Conservation (phyloP, 2,329 filamentous ascomycete genomes). For the Curvularia verruculosa region DNA sequence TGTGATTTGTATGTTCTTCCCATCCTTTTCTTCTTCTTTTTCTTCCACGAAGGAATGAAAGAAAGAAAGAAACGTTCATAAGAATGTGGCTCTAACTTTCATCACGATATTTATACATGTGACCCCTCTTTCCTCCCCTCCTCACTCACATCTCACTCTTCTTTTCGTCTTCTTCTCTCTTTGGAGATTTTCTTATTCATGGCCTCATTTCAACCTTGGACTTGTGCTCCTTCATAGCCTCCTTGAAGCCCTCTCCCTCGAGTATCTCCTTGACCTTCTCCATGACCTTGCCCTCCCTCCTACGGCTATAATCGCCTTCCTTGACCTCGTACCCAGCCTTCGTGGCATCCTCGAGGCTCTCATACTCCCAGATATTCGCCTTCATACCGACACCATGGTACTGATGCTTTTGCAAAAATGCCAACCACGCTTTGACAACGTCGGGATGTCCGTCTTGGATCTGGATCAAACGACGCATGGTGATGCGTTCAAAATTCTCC, state of each 20-base stretch:
- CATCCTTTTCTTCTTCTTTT: not conserved
- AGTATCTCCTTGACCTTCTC: constrained; percentile 47
- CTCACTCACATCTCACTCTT: no score
- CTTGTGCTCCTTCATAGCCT: constrained; percentile 41
- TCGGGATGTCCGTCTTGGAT: constrained; percentile 91
- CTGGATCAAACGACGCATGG: constrained; percentile 82
- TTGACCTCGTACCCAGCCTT: constrained; percentile 37
- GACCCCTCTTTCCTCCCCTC: not conserved
- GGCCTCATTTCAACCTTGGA: constrained; percentile 31
- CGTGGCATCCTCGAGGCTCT: constrained; percentile 60
- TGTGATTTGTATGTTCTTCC: not conserved
- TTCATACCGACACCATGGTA: constrained; percentile 99
- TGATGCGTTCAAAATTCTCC: constrained; percentile 96
- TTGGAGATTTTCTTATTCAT: constrained; percentile 13
- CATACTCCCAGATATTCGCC: constrained; percentile 93
- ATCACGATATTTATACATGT: not conserved
- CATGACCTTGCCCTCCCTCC: constrained; percentile 42
- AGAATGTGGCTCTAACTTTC: not conserved
- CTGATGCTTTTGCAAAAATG: constrained; percentile 87
- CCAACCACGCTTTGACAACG: constrained; percentile 88
- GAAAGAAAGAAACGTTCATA: not conserved
- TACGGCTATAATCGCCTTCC: constrained; percentile 35
- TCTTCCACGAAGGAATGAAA: no score
- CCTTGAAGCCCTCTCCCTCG: constrained; percentile 35
- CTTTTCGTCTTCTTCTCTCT: no score